Evolutionary conservation across 1,139 yeast genomes (phyloP), one percentile per base, ranked within the genome.

Genomic region (Lodderomyces margitis): DNA sequence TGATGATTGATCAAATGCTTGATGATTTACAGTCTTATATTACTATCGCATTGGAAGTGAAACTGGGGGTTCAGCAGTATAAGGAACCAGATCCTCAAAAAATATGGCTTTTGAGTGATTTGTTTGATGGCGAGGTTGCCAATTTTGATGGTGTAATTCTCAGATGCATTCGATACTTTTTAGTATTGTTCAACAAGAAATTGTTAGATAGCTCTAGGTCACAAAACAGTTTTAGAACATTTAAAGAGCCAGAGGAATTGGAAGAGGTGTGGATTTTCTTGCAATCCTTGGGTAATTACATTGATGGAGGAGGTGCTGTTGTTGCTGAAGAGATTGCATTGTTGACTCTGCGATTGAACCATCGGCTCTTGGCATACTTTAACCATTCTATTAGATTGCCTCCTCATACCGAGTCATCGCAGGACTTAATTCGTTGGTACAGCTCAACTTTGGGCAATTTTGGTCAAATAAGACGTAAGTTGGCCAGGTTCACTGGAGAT

Each of bases 1-100:
- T 89, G 91, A 87, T 91, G 83, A 87, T 92, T 50, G 98, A 92
- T 61, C 97, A 91, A 63, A 86, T 88, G 79, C 78, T 92, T 50
- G 92, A 82, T 37, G 96, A 89, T 59, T 84, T 91, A 57, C 83
- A 83, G 49, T 75, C 83, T 1, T 88, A 88, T 57, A 78, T 91
- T 41, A 75, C 80, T 35, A 70, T 89, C 37, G 94, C 96, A 0
- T 72, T 87, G 19, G 87, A 81, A 48, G 80, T 89, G 36, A 84
- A 88, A 57, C 80, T 78, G 48, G 83, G 86, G 1, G 75, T 82
- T 42, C 66, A 73, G 44, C 82, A 82, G 34, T 80, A 85, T 46
- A 75, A 86, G 40, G 74, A 78, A 21, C 88, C 95, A 1, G 84
- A 80, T 46, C 55, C 55, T 5, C 62, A 56, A 23, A 78, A 75